A percentile compares a stretch with the other conserved stretches of the same genome.
Conservation (phyloP, 192 early-diverging fungal genomes). For the Coemansia guatemalensis region DNA sequence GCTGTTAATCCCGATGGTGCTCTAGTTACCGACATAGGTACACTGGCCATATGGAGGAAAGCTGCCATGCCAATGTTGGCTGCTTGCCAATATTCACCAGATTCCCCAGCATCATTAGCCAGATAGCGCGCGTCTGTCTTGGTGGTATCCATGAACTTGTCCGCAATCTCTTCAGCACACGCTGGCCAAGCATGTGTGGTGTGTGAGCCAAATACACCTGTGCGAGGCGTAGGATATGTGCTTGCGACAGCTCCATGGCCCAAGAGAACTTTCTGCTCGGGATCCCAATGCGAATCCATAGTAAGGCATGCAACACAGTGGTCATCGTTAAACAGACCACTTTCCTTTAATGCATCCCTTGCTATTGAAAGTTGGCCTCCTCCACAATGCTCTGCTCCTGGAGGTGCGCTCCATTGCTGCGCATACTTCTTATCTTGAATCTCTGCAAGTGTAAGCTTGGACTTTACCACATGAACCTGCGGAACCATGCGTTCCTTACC, state of each 20-base stretch:
- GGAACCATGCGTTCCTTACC: conserved; percentile 48
- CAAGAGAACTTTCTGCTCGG: conserved; percentile 43
- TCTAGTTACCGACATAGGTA: conserved; percentile 55
- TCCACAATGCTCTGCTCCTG: conserved; percentile 24
- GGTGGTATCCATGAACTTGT: conserved; percentile 57
- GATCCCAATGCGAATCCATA: conserved; percentile 60
- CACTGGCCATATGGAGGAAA: conserved; percentile 66
- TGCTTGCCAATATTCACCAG: conserved; percentile 58
- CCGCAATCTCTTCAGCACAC: conserved; percentile 57
- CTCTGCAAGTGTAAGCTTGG: conserved; percentile 52
- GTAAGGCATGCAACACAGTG: conserved; percentile 57
- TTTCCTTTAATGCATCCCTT: conserved; percentile 44
- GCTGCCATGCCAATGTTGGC: conserved; percentile 68
- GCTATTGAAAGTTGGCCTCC: conserved; percentile 50
- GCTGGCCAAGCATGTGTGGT: conserved; percentile 62
- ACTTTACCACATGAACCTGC: conserved; percentile 55
- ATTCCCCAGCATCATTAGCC: conserved; percentile 60
- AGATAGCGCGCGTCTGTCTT: conserved; percentile 52
- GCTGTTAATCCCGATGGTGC: conserved; percentile 58
- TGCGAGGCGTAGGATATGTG: conserved; percentile 27
- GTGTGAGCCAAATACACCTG: conserved; percentile 69
- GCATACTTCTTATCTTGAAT: conserved; percentile 55
- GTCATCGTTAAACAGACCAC: conserved; percentile 26
- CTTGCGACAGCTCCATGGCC: conserved; percentile 67
- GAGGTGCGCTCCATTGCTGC: conserved; percentile 55